A percentile compares a stretch with the other conserved stretches of the same genome.
Conservation (phyloP, 179 eudicot genomes). For the Carnegiea gigantea region DNA sequence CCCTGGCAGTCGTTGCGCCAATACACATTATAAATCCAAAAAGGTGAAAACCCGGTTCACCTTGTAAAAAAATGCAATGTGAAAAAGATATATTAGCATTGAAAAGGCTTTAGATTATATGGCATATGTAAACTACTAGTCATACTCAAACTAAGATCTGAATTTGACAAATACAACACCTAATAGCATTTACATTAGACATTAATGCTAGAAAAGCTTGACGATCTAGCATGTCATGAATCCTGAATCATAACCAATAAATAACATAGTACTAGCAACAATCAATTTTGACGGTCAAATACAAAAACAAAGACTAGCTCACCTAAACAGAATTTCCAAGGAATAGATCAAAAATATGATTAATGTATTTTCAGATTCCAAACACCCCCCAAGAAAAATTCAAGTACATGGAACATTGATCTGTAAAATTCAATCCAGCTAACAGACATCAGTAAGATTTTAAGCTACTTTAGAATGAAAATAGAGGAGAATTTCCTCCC, state of each 20-base stretch:
- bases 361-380: background rate
- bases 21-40: conserved; percentile 46
- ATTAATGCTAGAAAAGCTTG: background rate
- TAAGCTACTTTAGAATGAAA: too few species aligned
- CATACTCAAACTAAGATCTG: background rate
- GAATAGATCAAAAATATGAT: background rate
- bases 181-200: background rate
- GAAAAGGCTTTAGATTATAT: background rate
- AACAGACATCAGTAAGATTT: background rate
- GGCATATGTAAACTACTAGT: background rate
- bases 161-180: background rate
- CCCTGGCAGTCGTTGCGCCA: conserved; percentile 48
- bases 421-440: background rate
- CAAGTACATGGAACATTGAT: background rate
- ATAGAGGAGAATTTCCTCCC: background rate
- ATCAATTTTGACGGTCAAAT: background rate
- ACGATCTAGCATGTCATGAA: background rate
- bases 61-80: conserved; percentile 15
- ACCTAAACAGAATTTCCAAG: background rate
- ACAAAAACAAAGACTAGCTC: background rate
- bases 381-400: background rate
- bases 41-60: conserved; percentile 44
- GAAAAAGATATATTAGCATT: background rate
- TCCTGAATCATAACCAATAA: background rate
- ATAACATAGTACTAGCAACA: background rate